A percentile compares a stretch with the other conserved stretches of the same genome.
phyloP scores from a whole-genome alignment of 1,284 basidiomycete genomes.

The Mycena sp. region DNA sequence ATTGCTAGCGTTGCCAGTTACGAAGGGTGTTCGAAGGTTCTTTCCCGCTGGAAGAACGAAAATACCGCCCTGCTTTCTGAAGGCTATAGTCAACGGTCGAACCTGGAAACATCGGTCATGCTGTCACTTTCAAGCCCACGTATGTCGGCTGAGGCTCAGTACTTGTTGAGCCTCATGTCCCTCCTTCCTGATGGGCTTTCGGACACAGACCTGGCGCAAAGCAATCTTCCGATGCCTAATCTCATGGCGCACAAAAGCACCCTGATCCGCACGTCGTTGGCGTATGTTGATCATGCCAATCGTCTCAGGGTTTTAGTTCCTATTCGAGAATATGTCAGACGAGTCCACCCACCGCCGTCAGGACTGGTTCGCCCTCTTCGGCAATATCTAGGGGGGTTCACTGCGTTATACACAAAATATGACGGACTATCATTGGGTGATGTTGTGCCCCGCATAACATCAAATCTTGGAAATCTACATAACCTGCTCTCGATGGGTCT shows the following conservation, averaged over 20 bases:
- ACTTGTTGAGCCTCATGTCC: neutral
- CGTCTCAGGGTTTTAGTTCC: neutral
- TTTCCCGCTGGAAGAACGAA: neutral
- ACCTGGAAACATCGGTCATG: constrained; percentile 10
- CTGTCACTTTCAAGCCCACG: constrained; percentile 3
- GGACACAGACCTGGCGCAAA: neutral
- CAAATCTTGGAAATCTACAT: no score
- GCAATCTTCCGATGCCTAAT: neutral
- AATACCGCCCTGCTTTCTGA: constrained; percentile 5
- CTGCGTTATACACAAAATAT: no score
- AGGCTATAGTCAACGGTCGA: neutral
- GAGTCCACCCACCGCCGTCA: no score
- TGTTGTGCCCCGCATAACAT: no score
- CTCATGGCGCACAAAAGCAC: neutral
- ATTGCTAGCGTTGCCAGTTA: neutral
- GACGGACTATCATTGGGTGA: no score
- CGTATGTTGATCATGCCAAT: neutral
- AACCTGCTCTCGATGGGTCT: no score
- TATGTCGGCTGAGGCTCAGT: neutral
- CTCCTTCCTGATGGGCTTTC: constrained; percentile 5
- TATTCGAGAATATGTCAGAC: no score
- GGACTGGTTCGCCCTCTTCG: no score
- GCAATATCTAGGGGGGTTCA: no score
- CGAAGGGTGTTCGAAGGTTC: neutral
- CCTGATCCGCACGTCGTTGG: neutral